Conservation (phyloP, 2,329 filamentous ascomycete species). For the Phialophora macrospora region DNA sequence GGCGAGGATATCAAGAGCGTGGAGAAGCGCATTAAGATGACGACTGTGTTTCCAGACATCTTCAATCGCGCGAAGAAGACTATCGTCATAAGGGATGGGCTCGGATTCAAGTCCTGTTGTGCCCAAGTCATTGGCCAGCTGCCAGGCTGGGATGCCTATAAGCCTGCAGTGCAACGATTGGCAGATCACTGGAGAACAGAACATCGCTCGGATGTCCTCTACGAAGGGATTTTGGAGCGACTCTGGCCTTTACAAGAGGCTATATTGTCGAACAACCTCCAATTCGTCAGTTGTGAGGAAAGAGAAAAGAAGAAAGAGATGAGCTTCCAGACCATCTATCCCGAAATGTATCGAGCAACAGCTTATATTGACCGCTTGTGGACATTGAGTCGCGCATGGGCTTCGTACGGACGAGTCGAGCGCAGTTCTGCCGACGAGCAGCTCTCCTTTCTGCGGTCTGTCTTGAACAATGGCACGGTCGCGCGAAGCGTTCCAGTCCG, state of each 20-base stretch:
- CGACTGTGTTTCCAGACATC: not conserved
- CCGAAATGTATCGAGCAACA: not conserved
- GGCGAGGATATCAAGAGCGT: not conserved
- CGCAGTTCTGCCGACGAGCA: not conserved
- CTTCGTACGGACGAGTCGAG: not conserved
- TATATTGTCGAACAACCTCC: not conserved
- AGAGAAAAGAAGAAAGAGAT: not conserved
- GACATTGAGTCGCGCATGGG: not conserved
- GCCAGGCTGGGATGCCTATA: not conserved
- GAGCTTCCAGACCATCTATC: not conserved
- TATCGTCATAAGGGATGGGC: not conserved
- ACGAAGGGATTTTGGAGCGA: conserved; percentile 3
- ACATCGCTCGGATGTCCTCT: not conserved
- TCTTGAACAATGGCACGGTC: conserved; percentile 1
- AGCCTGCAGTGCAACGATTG: not conserved
- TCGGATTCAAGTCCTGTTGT: conserved; percentile 2
- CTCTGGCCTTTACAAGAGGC: conserved; percentile 6
- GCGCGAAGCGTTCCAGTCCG: not conserved
- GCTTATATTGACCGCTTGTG: not conserved
- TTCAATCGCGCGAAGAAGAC: not conserved
- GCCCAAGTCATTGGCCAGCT: not conserved
- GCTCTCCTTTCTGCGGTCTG: not conserved
- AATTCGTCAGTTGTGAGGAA: conserved; percentile 4
- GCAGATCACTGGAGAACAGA: not conserved
- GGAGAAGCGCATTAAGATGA: not conserved